Conservation (phyloP, 331 rosid genomes). For the Quercus phellos region DNA sequence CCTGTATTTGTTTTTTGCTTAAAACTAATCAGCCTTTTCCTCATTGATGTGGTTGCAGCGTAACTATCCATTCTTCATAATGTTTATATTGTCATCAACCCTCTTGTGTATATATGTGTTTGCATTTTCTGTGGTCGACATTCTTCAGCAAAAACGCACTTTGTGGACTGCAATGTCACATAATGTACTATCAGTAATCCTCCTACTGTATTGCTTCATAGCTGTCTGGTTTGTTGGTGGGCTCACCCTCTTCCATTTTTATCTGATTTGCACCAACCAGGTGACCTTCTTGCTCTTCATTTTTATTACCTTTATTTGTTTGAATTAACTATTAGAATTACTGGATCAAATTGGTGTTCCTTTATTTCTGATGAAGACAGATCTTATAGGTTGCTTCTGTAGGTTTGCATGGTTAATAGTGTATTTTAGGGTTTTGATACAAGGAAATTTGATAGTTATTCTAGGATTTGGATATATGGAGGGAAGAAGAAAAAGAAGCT, state of each 20-base stretch:
- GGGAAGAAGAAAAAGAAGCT: too few species aligned
- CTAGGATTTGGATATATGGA: too few species aligned
- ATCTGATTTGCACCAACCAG: slow-evolving; percentile 85
- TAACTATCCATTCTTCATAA: slow-evolving; percentile 76
- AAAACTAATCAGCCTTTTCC: slow-evolving; percentile 17
- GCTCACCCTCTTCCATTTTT: slow-evolving; percentile 76
- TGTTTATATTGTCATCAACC: slow-evolving; percentile 75
- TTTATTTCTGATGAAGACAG: neutral
- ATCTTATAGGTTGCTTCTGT: too few species aligned
- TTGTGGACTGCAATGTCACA: slow-evolving; percentile 44
- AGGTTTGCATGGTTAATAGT: too few species aligned
- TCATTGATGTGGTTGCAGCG: slow-evolving; percentile 58
- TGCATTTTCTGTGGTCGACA: slow-evolving; percentile 65
- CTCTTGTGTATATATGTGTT: slow-evolving; percentile 74
- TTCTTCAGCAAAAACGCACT: slow-evolving; percentile 39
- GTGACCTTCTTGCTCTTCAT: slow-evolving; percentile 26
- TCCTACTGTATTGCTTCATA: slow-evolving; percentile 77
- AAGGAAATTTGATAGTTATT: too few species aligned
- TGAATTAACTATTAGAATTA: neutral
- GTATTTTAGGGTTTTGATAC: too few species aligned
- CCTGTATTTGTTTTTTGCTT: neutral
- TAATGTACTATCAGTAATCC: slow-evolving; percentile 57
- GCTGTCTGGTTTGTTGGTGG: slow-evolving; percentile 95
- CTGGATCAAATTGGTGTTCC: neutral
- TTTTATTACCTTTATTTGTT: neutral